A percentile compares a stretch with the other conserved stretches of the same genome.
Conservation (phyloP, 805 yeast genomes). For the Starmerella sirachaensis region DNA sequence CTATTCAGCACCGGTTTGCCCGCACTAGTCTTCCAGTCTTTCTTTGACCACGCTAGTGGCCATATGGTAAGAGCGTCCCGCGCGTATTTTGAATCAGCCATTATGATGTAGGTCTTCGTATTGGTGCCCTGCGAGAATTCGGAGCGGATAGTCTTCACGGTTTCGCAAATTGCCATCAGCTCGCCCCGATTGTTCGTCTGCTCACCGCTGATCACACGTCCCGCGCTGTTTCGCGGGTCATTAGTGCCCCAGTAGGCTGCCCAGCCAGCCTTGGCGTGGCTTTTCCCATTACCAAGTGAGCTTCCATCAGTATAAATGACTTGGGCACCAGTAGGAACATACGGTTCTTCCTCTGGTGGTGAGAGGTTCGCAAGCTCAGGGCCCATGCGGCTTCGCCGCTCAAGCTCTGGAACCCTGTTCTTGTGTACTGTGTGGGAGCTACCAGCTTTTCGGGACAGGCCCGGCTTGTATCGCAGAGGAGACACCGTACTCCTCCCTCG, state of each 20-base stretch:
- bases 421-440: no score
- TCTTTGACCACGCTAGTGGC: constrained; percentile 43
- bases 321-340: no score
- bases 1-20: constrained; percentile 40
- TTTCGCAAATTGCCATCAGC: constrained; percentile 50
- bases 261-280: constrained; percentile 44
- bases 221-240: constrained; percentile 45
- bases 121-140: neutral
- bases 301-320: constrained; percentile 72
- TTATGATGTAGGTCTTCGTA: constrained; percentile 10
- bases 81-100: constrained; percentile 62
- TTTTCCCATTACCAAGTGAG: constrained; percentile 45
- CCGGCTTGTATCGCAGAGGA: no score
- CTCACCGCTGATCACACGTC: constrained; percentile 34
- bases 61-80: constrained; percentile 46
- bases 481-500: no score
- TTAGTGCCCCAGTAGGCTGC: constrained; percentile 59
- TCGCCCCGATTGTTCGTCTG: constrained; percentile 81
- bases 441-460: no score
- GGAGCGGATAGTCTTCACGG: constrained; percentile 32
- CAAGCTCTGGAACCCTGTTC: no score
- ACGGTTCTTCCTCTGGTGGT: no score
- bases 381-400: no score
- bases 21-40: constrained; percentile 41
- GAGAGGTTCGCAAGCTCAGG: no score